phyloP scores from a whole-genome alignment of 208 protist species.

The Trypanosoma conorhini region DNA sequence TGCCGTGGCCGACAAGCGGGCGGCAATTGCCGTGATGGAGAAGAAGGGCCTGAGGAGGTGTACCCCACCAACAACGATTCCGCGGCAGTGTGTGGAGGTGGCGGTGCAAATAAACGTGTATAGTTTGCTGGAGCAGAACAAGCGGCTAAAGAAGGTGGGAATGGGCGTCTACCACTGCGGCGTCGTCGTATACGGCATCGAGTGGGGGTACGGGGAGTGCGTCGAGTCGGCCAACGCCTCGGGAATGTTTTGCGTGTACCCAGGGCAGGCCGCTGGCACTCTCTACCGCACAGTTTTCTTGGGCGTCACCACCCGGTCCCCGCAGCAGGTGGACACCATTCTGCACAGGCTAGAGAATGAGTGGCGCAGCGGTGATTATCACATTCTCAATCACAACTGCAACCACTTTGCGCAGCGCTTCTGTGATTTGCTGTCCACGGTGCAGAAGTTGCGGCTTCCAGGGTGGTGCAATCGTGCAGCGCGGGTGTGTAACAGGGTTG shows the following conservation, averaged over 20 bases:
- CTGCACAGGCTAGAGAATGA: slow-evolving; percentile 86
- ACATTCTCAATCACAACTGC: slow-evolving; percentile 92
- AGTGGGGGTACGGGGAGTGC: slow-evolving; percentile 90
- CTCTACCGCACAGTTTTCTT: slow-evolving; percentile 71
- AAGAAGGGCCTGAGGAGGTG: slow-evolving; percentile 41
- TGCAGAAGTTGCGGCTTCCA: slow-evolving; percentile 71
- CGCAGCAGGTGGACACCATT: slow-evolving; percentile 86
- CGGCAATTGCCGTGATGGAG: slow-evolving; percentile 26
- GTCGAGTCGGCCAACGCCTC: slow-evolving; percentile 59
- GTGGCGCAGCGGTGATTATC: slow-evolving; percentile 85
- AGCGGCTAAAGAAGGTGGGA: slow-evolving; percentile 62
- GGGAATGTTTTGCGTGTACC: slow-evolving; percentile 81
- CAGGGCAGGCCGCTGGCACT: slow-evolving; percentile 62
- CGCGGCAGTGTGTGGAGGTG: slow-evolving; percentile 32
- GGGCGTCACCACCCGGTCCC: slow-evolving; percentile 73
- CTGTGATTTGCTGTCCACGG: slow-evolving; percentile 76
- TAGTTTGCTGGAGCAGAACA: slow-evolving; percentile 70
- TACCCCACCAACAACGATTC: slow-evolving; percentile 36
- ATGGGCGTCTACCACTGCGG: slow-evolving; percentile 89
- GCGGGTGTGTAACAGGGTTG: slow-evolving; percentile 56
- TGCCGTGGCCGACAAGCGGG: slow-evolving; percentile 32
- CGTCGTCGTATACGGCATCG: slow-evolving; percentile 89
- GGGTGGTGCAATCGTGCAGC: slow-evolving; percentile 91
- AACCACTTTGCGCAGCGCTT: slow-evolving; percentile 90
- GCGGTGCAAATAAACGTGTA: slow-evolving; percentile 86